Conservation (phyloP, 1,284 basidiomycete genomes). For the Ceratobasidium sp. region DNA sequence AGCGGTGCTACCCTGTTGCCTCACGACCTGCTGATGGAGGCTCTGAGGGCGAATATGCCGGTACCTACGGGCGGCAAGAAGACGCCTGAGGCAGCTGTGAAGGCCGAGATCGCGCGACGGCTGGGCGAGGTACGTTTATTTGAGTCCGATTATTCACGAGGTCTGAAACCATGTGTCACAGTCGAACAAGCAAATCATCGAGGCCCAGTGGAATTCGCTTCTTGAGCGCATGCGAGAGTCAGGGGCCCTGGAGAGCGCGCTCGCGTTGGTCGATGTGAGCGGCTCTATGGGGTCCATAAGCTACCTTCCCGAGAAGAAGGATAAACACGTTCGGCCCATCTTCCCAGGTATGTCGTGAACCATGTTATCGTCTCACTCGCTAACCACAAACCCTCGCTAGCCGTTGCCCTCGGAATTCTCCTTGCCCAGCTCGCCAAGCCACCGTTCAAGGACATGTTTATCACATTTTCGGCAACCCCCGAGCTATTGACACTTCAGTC, state of each 20-base stretch:
- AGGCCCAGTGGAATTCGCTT: constrained; percentile 75
- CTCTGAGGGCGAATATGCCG: constrained; percentile 48
- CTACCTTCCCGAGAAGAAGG: not conserved
- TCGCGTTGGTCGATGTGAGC: constrained; percentile 81
- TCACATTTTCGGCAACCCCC: constrained; percentile 72
- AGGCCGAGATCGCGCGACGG: constrained; percentile 38
- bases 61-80: not conserved
- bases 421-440: constrained; percentile 70
- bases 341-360: constrained; percentile 55
- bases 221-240: constrained; percentile 66
- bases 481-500: constrained; percentile 63
- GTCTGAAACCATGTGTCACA: not conserved
- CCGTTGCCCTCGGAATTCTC: constrained; percentile 74
- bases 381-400: constrained; percentile 47
- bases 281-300: constrained; percentile 70
- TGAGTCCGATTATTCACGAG: not conserved
- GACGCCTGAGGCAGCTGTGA: constrained; percentile 31
- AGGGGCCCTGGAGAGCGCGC: constrained; percentile 68
- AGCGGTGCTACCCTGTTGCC: constrained; percentile 73
- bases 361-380: not conserved
- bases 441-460: constrained; percentile 73
- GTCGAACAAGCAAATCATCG: constrained; percentile 61
- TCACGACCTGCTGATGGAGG: constrained; percentile 65
- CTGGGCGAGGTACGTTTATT: constrained; percentile 40
- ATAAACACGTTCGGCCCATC: constrained; percentile 61